Percentiles rank a stretch among this genome's conserved stretches.
These are phyloP conservation scores for Penicillium decumbens DNA, from an alignment of 2,329 filamentous ascomycete genomes.

Conservation along the genomic window DNA sequence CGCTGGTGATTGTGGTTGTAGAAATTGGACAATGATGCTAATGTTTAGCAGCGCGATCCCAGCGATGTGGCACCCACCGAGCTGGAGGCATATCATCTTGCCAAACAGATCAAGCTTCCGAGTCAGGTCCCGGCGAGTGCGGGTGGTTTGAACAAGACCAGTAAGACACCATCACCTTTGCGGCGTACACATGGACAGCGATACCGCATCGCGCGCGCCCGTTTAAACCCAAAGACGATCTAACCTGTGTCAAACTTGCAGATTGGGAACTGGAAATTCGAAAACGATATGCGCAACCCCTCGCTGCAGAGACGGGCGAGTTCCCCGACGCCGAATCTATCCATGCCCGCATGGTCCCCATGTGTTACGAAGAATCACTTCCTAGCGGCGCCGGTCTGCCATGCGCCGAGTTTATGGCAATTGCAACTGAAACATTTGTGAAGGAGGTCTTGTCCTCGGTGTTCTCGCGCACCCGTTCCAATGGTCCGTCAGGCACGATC, in stretches of 20 bases:
- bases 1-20: neutral
- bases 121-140: constrained; percentile 65
- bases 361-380: constrained; percentile 62
- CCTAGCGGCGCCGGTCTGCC: constrained; percentile 50
- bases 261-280: constrained; percentile 63
- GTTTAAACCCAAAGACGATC: neutral
- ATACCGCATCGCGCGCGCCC: constrained; percentile 4
- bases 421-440: constrained; percentile 59
- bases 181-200: constrained; percentile 4
- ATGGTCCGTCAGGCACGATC: constrained; percentile 59
- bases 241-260: constrained; percentile 21
- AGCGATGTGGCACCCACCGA: constrained; percentile 30
- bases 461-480: constrained; percentile 52
- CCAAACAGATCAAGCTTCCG: constrained; percentile 49
- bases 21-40: constrained; percentile 6
- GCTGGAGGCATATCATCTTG: constrained; percentile 43
- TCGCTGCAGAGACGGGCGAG: constrained; percentile 59
- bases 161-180: constrained; percentile 46
- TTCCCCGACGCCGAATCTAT: constrained; percentile 58
- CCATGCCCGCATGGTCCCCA: constrained; percentile 57
- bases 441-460: constrained; percentile 57
- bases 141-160: constrained; percentile 72
- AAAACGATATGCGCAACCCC: constrained; percentile 59
- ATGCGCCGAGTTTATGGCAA: constrained; percentile 57
- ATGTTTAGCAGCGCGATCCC: constrained; percentile 33